Percentiles rank a stretch among this genome's conserved stretches.
phyloP scores from a whole-genome alignment of 768 basidiomycete species.

The Leccinum variicolor region DNA sequence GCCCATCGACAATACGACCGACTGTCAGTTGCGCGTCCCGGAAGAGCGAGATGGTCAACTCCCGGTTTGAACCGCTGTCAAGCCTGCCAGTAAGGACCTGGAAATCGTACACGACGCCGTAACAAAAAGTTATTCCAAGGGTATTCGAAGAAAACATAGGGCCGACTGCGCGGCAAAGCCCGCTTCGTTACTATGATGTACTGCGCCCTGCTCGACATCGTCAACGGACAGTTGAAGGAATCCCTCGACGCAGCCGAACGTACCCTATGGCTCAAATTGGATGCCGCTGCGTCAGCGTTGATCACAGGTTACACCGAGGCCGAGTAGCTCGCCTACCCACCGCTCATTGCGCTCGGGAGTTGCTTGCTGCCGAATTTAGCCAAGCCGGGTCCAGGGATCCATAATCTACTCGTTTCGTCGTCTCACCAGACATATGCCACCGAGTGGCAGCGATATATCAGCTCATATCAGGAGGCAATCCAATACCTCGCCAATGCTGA shows the following conservation, averaged over 20 bases:
- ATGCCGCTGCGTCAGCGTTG: not conserved
- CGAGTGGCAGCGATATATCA: not conserved
- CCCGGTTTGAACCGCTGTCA: slow-evolving; percentile 78
- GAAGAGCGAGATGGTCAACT: slow-evolving; percentile 81
- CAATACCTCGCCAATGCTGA: not conserved
- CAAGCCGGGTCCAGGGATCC: not conserved
- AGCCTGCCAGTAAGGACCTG: slow-evolving; percentile 87
- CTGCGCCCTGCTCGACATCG: not conserved
- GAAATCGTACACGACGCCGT: slow-evolving; percentile 91
- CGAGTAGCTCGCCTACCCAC: not conserved
- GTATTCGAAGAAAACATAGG: slow-evolving; percentile 72
- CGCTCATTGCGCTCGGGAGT: not conserved
- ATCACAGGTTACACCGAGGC: not conserved
- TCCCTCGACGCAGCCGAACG: not conserved
- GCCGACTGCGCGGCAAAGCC: too few relatives aligned
- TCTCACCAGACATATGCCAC: not conserved
- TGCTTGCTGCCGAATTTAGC: not conserved
- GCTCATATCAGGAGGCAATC: not conserved
- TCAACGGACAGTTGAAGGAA: not conserved
- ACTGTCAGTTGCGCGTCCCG: slow-evolving; percentile 74
- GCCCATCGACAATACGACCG: slow-evolving; percentile 80
- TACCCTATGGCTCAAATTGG: not conserved
- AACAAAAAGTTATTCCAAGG: slow-evolving; percentile 98
- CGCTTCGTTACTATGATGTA: too few relatives aligned
- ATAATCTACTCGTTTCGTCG: not conserved